These are phyloP conservation scores for Platismatia glauca DNA, from an alignment of 495 filamentous ascomycete species.

Conservation along the genomic window DNA sequence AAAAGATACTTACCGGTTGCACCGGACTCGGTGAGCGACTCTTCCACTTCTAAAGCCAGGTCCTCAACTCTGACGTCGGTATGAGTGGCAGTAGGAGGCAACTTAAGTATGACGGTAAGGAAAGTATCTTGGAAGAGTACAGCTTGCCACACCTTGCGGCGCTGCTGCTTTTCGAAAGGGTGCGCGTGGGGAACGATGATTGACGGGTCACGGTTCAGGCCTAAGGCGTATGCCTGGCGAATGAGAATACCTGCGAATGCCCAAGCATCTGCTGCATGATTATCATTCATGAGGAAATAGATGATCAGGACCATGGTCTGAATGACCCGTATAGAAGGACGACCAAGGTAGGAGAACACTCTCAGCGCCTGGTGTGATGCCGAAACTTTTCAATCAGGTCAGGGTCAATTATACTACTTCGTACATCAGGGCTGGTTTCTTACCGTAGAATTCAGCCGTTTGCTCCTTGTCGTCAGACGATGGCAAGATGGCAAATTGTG, in stretches of 20 bases:
- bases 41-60: constrained; percentile 40
- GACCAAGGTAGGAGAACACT: constrained; percentile 59
- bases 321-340: constrained; percentile 54
- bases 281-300: constrained; percentile 72
- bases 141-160: constrained; percentile 66
- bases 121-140: constrained; percentile 69
- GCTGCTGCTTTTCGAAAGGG: constrained; percentile 56
- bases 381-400: constrained; percentile 36
- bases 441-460: constrained; percentile 61
- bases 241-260: constrained; percentile 62
- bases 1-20: constrained; percentile 28
- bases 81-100: constrained; percentile 62
- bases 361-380: constrained; percentile 61
- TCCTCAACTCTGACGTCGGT: constrained; percentile 62
- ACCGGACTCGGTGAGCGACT: constrained; percentile 39
- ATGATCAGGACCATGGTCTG: constrained; percentile 66
- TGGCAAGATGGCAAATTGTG: constrained; percentile 57
- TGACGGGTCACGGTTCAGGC: constrained; percentile 65
- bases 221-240: constrained; percentile 65
- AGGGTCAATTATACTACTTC: neutral
- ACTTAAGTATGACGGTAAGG: constrained; percentile 62
- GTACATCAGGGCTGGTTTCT: neutral
- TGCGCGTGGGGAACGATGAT: constrained; percentile 51
- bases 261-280: constrained; percentile 67
- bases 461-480: constrained; percentile 49